Base-by-base conservation (phyloP, 2,329 filamentous ascomycete genomes). In the Acrocalymma vagum region DNA sequence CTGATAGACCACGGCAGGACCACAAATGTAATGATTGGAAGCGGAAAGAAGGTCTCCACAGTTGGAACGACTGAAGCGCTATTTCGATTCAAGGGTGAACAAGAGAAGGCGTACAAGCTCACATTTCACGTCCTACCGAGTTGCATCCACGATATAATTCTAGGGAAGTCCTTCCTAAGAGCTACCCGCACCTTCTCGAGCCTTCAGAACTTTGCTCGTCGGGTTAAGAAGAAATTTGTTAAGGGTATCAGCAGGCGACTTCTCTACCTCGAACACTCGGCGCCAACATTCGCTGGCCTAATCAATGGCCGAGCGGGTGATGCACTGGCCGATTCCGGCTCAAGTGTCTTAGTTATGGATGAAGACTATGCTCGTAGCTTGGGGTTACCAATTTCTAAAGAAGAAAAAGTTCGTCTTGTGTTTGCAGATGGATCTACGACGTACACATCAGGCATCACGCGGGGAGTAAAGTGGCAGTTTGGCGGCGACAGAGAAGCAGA, bases 401-500 rank as follows among this genome's bases (percentile, higher is more conserved):
- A 31, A 8, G 8, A 20, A 6, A 15, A 29, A 3, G 30, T 13
- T 6, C 30, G 16, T 21, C 35, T 52, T 4, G 23, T 16, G 5
- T 56, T 53, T 20, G 52, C 47, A 6, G 52, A 56, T 21, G 29
- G 27, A 3, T 35, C 52, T 7, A 47, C 37, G 2, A 34, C 46
- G 1, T 25, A 22, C 9, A 53, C 41, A 15, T 53, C 41, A 3
- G 52, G 52, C 2, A 56, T 51, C 29, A 23, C 38, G 6, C 35
- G 43, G 10, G 33, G 33, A 7, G 50, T 53, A 5, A 11, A 26
- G 3, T 56, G 49, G 52, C 18, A 41, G 15, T 56, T 53, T 25
- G 49, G 52, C n/a, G n/a, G n/a, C n/a, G n/a, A n/a, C n/a, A n/a
- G n/a, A n/a, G n/a, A n/a, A n/a, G n/a, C n/a, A n/a, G 15, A 29